Conservation (phyloP, 192 early-diverging fungal genomes). For the Nowakowskiella sp. region DNA sequence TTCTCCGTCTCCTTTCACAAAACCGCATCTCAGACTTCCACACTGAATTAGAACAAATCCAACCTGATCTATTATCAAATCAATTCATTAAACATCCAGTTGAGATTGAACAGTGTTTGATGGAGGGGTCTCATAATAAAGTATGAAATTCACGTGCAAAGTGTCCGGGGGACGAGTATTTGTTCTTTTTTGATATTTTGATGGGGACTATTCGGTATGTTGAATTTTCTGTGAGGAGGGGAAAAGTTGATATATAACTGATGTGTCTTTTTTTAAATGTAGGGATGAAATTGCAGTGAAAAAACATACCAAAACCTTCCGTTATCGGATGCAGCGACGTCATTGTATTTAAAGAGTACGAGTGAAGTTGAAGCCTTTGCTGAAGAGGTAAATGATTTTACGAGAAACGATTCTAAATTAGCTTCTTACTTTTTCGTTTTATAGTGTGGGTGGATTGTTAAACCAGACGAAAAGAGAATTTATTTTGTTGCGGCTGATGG, state of each 20-base stretch:
- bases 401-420: no score
- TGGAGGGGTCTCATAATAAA: slow-evolving; percentile 97
- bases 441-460: slow-evolving; percentile 73
- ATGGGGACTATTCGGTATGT: slow-evolving; percentile 80
- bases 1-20: slow-evolving; percentile 87
- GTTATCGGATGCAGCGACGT: slow-evolving; percentile 79
- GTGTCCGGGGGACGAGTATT: slow-evolving; percentile 85
- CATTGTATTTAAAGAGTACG: slow-evolving; percentile 76
- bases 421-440: no score
- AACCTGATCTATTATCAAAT: slow-evolving; percentile 67
- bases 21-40: slow-evolving; percentile 96
- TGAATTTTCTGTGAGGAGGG: neutral
- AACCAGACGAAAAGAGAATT: slow-evolving; percentile 69
- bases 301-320: slow-evolving; percentile 86
- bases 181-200: slow-evolving; percentile 91
- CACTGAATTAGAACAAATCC: slow-evolving; percentile 85
- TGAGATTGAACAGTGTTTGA: slow-evolving; percentile 90
- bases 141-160: slow-evolving; percentile 87
- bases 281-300: slow-evolving; percentile 93
- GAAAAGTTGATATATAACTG: slow-evolving; percentile 13
- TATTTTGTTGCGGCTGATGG: slow-evolving; percentile 63
- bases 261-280: slow-evolving; percentile 15
- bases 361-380: slow-evolving; percentile 82
- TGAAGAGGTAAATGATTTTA: slow-evolving; percentile 50
- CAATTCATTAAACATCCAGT: slow-evolving; percentile 85